Base-by-base conservation (phyloP, 2,329 filamentous ascomycete species). In the Teratosphaeriaceae sp. region DNA sequence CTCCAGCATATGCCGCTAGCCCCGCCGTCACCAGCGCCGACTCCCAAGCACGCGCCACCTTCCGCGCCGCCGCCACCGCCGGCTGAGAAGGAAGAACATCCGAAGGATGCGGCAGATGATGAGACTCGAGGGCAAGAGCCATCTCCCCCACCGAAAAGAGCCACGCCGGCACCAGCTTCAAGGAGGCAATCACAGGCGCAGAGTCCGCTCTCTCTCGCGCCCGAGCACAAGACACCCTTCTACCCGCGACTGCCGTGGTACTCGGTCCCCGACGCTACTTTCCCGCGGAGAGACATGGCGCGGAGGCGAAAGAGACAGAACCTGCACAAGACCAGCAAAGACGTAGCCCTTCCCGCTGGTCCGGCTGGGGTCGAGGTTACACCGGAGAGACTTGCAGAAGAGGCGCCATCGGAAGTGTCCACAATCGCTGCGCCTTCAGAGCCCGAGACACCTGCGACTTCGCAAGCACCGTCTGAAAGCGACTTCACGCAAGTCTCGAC, bases 161-260 rank as follows among this genome's bases (percentile, higher is more conserved):
- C 27, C 23, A 29, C 13, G 26, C 19, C 15, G 13, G 44, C 51
- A 20, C 48, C 46, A 15, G 43, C 44, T 39, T 49, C 54, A 7
- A 43, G 52, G 20, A 40, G 49, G 22, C 47, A 54, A 24, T 51
- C 53, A 21, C 44, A 44, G 39, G 41, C 33, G 29, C 42, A 33
- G 35, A 49, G 30, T 21, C 48, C 48, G 9, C 45, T 51, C 12
- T 42, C 42, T n/a, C 40, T 55, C 12, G 38, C 47, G 23, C 46
- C 53, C 2, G 50, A 54, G 43, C 45, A 46, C 19, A 47, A 45
- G 33, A 68, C 66, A 56, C 71, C 72, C 2, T 78, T 70, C 56
- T 68, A 69, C 47, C 71, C 75, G 5, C 50, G 75, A 71, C 63
- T 82, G 16, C 79, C 79, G 9, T 82, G 78, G 78, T 68, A 78